Conservation (phyloP, 2,329 filamentous ascomycete genomes). For the Cladosporium oxysporum region DNA sequence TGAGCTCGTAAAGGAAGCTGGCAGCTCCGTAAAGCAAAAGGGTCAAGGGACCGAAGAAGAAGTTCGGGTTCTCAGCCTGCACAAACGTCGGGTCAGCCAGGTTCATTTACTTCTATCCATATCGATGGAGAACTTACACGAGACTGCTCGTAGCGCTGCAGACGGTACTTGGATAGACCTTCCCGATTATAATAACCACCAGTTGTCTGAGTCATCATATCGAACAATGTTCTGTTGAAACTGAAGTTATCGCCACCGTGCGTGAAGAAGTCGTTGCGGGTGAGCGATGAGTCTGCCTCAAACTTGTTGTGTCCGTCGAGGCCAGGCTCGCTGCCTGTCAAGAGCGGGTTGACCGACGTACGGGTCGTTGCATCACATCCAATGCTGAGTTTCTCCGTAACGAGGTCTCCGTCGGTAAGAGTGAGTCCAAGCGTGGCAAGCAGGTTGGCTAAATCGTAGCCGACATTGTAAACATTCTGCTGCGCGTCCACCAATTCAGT, state of each 20-base stretch:
- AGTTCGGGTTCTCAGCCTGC: conserved; percentile 41
- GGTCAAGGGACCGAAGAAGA: conserved; percentile 46
- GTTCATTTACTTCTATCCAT: not conserved
- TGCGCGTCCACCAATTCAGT: conserved; percentile 49
- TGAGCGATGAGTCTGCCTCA: conserved; percentile 44
- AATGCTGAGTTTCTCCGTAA: conserved; percentile 47
- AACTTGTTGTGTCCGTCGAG: conserved; percentile 50
- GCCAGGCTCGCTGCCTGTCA: conserved; percentile 44
- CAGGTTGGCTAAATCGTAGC: conserved; percentile 44
- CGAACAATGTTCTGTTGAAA: conserved; percentile 47
- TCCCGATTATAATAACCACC: conserved; percentile 42
- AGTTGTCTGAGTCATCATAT: conserved; percentile 39
- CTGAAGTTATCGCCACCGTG: conserved; percentile 39
- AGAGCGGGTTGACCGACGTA: conserved; percentile 39
- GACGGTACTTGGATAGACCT: conserved; percentile 41
- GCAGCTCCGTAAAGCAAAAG: conserved; percentile 46
- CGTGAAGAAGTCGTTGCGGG: conserved; percentile 45
- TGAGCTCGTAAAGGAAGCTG: conserved; percentile 48
- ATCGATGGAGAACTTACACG: conserved; percentile 5
- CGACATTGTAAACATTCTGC: conserved; percentile 50
- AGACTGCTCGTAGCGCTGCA: conserved; percentile 44
- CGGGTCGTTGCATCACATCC: conserved; percentile 49
- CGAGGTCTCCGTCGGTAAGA: conserved; percentile 44
- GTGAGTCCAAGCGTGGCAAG: conserved; percentile 44
- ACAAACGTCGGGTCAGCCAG: not conserved